A percentile compares a stretch with the other conserved stretches of the same genome.
Conservation (phyloP, 1,284 basidiomycete genomes). For the Trichosporon ovoides region DNA sequence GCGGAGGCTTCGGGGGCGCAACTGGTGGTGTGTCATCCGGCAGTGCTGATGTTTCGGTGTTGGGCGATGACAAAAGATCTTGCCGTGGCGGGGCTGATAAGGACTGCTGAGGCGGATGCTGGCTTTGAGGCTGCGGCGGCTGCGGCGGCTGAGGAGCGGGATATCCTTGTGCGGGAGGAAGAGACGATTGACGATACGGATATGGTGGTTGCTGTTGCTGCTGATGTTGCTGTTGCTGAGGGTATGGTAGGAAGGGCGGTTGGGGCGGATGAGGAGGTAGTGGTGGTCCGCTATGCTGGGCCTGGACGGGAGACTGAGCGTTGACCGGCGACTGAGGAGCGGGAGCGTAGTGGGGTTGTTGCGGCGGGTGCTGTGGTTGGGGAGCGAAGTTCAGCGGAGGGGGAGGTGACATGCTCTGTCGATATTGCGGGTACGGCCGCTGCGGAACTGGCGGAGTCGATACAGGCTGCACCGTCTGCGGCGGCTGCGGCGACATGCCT, state of each 20-base stretch:
- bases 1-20: slow-evolving; percentile 69
- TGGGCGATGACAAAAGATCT: slow-evolving; percentile 30
- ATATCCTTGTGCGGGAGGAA: slow-evolving; percentile 8
- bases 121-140: slow-evolving; percentile 9
- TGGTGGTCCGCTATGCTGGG: slow-evolving; percentile 4
- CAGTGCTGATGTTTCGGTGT: slow-evolving; percentile 39
- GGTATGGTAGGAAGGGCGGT: slow-evolving; percentile 3
- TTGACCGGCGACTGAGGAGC: slow-evolving; percentile 7
- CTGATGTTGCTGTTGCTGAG: slow-evolving; percentile 12
- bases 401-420: background rate
- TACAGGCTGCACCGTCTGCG: background rate
- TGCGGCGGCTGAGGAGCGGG: slow-evolving; percentile 1
- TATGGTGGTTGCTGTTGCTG: slow-evolving; percentile 12
- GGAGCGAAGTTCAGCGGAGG: background rate
- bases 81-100: slow-evolving; percentile 20
- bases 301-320: slow-evolving; percentile 2
- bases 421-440: background rate
- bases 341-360: background rate
- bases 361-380: background rate
- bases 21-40: slow-evolving; percentile 59
- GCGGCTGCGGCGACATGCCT: slow-evolving; percentile 5
- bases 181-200: slow-evolving; percentile 13
- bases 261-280: slow-evolving; percentile 19
- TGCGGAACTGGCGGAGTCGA: background rate
- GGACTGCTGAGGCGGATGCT: slow-evolving; percentile 26